phyloP scores from a whole-genome alignment of 768 basidiomycete species.

The Infundibulicybe gibba region DNA sequence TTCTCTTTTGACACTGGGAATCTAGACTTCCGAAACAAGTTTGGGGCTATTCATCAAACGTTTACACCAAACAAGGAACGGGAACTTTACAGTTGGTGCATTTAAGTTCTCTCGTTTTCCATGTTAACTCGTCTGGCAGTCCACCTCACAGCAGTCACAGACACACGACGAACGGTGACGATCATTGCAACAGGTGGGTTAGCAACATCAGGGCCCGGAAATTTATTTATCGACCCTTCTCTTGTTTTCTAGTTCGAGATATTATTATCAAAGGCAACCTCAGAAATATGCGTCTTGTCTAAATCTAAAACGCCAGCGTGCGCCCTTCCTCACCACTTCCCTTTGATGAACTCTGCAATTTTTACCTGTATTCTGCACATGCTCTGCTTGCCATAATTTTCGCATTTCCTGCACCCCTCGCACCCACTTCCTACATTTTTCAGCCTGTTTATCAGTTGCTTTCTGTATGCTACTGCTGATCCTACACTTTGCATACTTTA shows the following conservation, averaged over 20 bases:
- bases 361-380: too few relatives aligned
- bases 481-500: too few relatives aligned
- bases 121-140: slow-evolving; percentile 35
- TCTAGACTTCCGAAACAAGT: slow-evolving; percentile 72
- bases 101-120: not conserved
- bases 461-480: too few relatives aligned
- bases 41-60: slow-evolving; percentile 64
- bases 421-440: too few relatives aligned
- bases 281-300: slow-evolving; percentile 53
- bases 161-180: slow-evolving; percentile 66
- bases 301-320: slow-evolving; percentile 7
- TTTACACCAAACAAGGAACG: slow-evolving; percentile 68
- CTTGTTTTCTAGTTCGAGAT: slow-evolving; percentile 58
- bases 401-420: too few relatives aligned
- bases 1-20: not conserved
- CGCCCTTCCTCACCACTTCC: not conserved
- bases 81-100: slow-evolving; percentile 63
- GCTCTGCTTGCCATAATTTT: too few relatives aligned
- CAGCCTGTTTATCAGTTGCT: too few relatives aligned
- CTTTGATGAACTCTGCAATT: too few relatives aligned
- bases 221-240: slow-evolving; percentile 3
- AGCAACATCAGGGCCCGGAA: not conserved
- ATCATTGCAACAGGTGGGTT: slow-evolving; percentile 71
- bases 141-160: slow-evolving; percentile 80
- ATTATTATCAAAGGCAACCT: slow-evolving; percentile 68